Evolutionary conservation across 1,284 basidiomycete genomes (phyloP), one percentile per base, ranked within the genome.

Genomic region (Trametes sp.): DNA sequence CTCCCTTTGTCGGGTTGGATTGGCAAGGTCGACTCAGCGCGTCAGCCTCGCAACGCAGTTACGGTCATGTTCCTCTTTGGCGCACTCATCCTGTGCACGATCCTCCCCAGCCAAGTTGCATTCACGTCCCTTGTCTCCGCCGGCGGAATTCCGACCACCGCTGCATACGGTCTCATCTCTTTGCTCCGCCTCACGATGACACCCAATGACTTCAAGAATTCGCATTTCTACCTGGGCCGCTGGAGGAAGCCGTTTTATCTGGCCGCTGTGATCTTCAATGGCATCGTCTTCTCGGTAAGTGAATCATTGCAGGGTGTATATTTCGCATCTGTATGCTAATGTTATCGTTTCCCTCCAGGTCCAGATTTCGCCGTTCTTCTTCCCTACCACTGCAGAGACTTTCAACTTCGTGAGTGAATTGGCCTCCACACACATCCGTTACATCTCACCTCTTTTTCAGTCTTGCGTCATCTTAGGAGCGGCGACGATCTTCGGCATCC

Each of bases 121-220:
- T 96, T 95, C 79, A 93, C 88, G 2, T 94, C 92, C 19, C 81
- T 95, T 61, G 85, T 94, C 45, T 94, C 92, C 10, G 94, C 93
- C 9, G 90, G 90, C 21, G 92, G 82, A 10, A 83, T 93, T 9
- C 92, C 92, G 0, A 94, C 90, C 0, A 92, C 93, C 61, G 92
- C 93, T 0, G 89, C 93, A 14, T 94, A 95, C 73, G 90, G 87
- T 0, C 79, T 94, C 41, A 94, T 95, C 60, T 84, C 89, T 1
- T 71, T 91, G 9, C 80, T 93, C 41, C 84, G 93, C 44, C 76
- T 94, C 23, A 84, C 85, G 31, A 82, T 88, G 81, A 95, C 93
- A 0, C 91, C 89, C n/a, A 76, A 90, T 68, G 77, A 83, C 45
- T 94, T 95, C 78, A 84, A 84, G 66, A 77, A 82, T 19, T 91